Conservation (phyloP, 1,139 yeast genomes). For the Debaryomyces nepalensis region DNA sequence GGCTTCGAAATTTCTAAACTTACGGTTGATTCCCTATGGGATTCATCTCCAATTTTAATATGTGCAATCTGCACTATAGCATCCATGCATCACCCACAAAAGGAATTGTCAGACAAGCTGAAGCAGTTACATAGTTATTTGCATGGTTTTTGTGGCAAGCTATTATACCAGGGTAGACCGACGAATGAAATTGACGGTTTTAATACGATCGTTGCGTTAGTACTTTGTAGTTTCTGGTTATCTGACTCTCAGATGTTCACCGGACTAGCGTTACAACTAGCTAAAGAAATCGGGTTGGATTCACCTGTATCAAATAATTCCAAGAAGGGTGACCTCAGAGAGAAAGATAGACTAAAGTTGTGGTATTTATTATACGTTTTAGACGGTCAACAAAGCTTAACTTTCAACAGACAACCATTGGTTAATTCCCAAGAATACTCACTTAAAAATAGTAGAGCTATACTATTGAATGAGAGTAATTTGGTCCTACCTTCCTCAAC, state of each 20-base stretch:
- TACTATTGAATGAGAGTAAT: constrained; percentile 25
- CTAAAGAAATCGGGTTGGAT: constrained; percentile 58
- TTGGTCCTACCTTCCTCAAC: not conserved
- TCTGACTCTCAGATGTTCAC: constrained; percentile 68
- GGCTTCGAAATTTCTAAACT: constrained; percentile 65
- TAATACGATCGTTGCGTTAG: constrained; percentile 63
- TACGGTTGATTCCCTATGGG: constrained; percentile 57
- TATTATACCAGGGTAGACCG: constrained; percentile 48
- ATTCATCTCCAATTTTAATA: constrained; percentile 59
- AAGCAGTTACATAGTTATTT: constrained; percentile 45
- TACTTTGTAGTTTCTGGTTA: constrained; percentile 73
- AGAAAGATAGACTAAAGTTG: constrained; percentile 55
- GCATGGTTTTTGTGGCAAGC: constrained; percentile 50
- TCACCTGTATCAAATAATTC: constrained; percentile 30
- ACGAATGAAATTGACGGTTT: constrained; percentile 54
- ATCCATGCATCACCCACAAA: constrained; percentile 60
- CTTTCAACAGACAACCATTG: constrained; percentile 61
- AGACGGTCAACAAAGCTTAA: constrained; percentile 72
- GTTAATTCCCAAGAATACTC: constrained; percentile 53
- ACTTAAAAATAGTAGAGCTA: constrained; percentile 43
- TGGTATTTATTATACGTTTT: constrained; percentile 72
- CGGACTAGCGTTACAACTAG: constrained; percentile 68
- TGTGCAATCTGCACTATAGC: constrained; percentile 68
- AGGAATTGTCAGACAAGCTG: constrained; percentile 38
- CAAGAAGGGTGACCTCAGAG: constrained; percentile 24